Evolutionary conservation across 768 basidiomycete genomes (phyloP).

Genomic region (Pleurotus tuoliensis): DNA sequence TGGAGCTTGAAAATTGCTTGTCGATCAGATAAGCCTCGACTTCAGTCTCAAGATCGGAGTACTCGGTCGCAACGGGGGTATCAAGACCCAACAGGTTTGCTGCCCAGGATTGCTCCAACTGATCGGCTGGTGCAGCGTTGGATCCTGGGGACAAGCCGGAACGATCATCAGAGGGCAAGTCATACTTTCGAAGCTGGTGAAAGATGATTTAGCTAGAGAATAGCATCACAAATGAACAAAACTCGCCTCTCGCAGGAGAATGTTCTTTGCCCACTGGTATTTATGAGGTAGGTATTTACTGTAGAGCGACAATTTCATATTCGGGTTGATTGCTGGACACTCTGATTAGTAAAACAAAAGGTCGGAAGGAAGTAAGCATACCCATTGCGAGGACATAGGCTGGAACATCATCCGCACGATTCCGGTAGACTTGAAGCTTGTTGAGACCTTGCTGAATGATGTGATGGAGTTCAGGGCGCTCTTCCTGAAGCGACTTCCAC

Average conservation of each 20-base stretch:
- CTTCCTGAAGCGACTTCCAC: slow-evolving; percentile 17
- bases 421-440: slow-evolving; percentile 24
- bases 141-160: no score
- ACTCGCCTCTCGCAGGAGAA: no score
- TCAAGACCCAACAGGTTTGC: no score
- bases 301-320: slow-evolving; percentile 4
- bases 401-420: slow-evolving; percentile 13
- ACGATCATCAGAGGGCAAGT: no score
- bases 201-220: no score
- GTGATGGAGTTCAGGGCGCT: slow-evolving; percentile 6
- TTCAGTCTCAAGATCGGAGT: slow-evolving; percentile 12
- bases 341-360: neutral
- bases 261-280: no score
- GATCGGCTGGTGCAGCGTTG: no score
- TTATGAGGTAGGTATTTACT: no score
- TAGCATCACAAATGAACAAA: no score
- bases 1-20: neutral
- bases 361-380: slow-evolving; percentile 9
- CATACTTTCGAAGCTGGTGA: no score
- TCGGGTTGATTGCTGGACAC: slow-evolving; percentile 4
- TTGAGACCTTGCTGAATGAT: slow-evolving; percentile 24
- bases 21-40: slow-evolving; percentile 16
- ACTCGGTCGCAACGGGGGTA: no score
- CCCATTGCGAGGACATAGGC: slow-evolving; percentile 22
- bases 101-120: no score